Base-by-base conservation (phyloP, 225 moss, liverwort and hornwort genomes). In the Marchantia paleacea region DNA sequence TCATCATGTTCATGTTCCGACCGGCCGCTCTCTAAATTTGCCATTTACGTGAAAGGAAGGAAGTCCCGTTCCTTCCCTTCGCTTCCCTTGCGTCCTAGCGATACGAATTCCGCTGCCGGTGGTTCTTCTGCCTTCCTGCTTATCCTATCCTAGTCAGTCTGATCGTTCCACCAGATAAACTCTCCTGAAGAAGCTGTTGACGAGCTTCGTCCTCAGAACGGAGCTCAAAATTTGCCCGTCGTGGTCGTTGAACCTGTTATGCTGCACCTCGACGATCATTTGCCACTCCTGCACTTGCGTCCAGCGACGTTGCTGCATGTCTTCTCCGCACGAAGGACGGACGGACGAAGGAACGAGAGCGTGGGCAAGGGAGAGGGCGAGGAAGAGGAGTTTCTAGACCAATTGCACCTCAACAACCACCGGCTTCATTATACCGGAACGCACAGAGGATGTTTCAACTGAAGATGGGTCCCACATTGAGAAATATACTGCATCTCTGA, bases 401-500 rank as follows among this genome's bases (percentile, higher is more conserved):
- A 75, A 19, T 51, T 64, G 13, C 64, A 53, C 24, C 61, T 11
- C 20, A 2, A 9, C 57, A 57, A 9, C 2, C 19, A 12, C 20
- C 52, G 18, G 10, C 14, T 74, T 63, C 64, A 74, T 63, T 49
- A 74, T 48, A 74, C 64, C 25, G 73, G 61, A 52, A 80, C 80
- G 50, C 73, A 39, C 3, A 73, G 51, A 10, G 53, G 58, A 49
- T 76, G 76, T 47, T 76, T 76, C 22, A 76, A 68, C 68, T 68
- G 57, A 30, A 81, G 20, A 55, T 76, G 76, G 25, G 69, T 81
- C 52, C 81, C 81, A 39, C 49, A 14, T 55, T 75, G 67, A 12
- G 68, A 69, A 58, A 81, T 76, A 49, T 69, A 24, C 16, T 81
- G 75, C 67, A 22, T 69, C 22, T 55, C 55, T 30, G 29, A 55